A percentile compares a stretch with the other conserved stretches of the same genome.
Conservation (phyloP, 257 asterid genomes). For the Plantago major region DNA sequence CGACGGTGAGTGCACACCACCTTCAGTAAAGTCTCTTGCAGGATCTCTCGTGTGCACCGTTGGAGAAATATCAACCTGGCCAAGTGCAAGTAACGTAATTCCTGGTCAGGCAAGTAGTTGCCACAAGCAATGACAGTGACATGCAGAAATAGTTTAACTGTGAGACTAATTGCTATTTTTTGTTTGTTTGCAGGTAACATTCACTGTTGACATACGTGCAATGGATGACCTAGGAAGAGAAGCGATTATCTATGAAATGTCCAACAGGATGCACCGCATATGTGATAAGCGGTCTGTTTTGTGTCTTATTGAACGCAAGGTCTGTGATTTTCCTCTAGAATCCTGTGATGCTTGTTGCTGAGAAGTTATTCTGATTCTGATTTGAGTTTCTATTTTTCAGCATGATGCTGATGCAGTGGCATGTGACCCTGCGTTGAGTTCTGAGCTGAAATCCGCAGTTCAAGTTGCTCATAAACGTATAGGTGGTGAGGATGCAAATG, state of each 20-base stretch:
- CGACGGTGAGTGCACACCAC: conserved; percentile 60
- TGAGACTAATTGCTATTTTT: neutral
- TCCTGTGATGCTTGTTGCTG: neutral
- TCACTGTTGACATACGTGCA: conserved; percentile 88
- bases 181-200: conserved; percentile 52
- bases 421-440: conserved; percentile 66
- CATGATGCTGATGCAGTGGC: conserved; percentile 87
- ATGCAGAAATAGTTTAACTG: neutral
- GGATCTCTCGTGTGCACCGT: conserved; percentile 98
- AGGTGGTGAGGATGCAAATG: conserved; percentile 46
- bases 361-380: conserved; percentile 20
- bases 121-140: neutral
- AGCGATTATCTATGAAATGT: conserved; percentile 73
- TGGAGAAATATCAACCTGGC: conserved; percentile 98
- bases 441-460: conserved; percentile 67
- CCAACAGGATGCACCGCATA: conserved; percentile 56
- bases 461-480: conserved; percentile 48
- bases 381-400: conserved; percentile 38
- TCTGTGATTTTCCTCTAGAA: conserved; percentile 24
- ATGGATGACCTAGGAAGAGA: conserved; percentile 89
- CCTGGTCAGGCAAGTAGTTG: conserved; percentile 89
- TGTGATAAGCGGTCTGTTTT: conserved; percentile 78
- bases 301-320: conserved; percentile 82
- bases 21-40: conserved; percentile 62
- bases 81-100: conserved; percentile 94